Evolutionary conservation across 2,329 filamentous ascomycete genomes (phyloP), one percentile per base, ranked within the genome.

Genomic region (Thelonectria blattea): DNA sequence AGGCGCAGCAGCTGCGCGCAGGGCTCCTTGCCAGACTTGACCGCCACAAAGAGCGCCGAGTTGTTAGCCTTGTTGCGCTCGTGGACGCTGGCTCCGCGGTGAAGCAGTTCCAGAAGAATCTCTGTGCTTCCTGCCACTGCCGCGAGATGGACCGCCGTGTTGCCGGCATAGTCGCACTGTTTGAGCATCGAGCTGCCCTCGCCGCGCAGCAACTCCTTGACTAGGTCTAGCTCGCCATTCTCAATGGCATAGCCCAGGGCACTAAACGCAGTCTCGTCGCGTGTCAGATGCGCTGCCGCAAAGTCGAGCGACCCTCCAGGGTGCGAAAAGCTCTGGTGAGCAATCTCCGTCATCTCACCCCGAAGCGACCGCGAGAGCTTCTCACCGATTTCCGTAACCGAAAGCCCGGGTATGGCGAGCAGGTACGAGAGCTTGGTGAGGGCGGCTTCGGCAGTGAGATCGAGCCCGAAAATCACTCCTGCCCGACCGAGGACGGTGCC

Each of bases 381-480:
- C 62, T 80, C 81, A 3, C 87, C 83, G 27, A 97, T 87, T 20
- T 91, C 88, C 54, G 83, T 80, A 8, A 85, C 81, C 0, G 84
- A 83, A n/a, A 90, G 80, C 32, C 81, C 83, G 1, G 90, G 87
- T 4, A 84, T 74, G 5, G 91, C 90, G 17, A 97, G 84, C 3
- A 97, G 84, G 74, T 96, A 96, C 1, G 92, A 91, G 27, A 97
- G 83, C 76, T 97, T 97, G 18, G 93, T 95, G 67, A 97, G 85
- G 6, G 93, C 93, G 3, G 92, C 93, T 78, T 97, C 93, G 20
- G 91, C 91, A 0, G 93, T 97, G 77, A 97, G 83, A 71, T 96
- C 93, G 66, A 93, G 86, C 6, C 93, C 93, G 66, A 95, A 93
- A 32, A 96, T 91, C 50, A 97, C 92, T 34, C 93, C 93, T 2